Evolutionary conservation across 306 rosid genomes (phyloP).

Genomic region (Potentilla sterilis): DNA sequence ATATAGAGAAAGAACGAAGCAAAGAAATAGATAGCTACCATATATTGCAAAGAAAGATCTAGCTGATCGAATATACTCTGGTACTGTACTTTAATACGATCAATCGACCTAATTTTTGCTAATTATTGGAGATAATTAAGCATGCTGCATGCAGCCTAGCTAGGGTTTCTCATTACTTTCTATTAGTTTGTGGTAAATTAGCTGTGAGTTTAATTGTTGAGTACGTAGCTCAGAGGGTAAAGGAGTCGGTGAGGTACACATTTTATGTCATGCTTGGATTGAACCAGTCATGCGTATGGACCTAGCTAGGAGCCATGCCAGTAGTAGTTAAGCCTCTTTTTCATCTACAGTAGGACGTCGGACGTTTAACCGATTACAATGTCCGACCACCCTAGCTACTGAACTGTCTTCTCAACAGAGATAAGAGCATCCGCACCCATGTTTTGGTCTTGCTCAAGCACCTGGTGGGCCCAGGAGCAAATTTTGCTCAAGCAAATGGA

Average conservation of each 20-base stretch:
- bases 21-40: background rate
- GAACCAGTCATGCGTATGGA: background rate
- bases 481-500: too few species aligned
- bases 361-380: background rate
- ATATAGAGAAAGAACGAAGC: background rate
- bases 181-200: background rate
- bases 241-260: background rate
- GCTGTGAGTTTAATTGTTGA: background rate
- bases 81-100: too few species aligned
- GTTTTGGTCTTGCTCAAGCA: too few species aligned
- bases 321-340: background rate
- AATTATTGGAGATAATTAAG: background rate
- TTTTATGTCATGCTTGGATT: background rate
- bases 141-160: background rate
- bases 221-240: background rate
- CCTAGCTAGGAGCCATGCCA: background rate
- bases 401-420: background rate
- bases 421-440: too few species aligned
- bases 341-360: background rate
- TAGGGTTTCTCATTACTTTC: background rate
- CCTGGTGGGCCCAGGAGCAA: too few species aligned
- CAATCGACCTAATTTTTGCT: background rate
- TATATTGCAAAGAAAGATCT: background rate
- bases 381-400: background rate
- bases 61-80: background rate